Evolutionary conservation across 257 asterid species (phyloP).

Genomic region (Plectranthus barbatus): DNA sequence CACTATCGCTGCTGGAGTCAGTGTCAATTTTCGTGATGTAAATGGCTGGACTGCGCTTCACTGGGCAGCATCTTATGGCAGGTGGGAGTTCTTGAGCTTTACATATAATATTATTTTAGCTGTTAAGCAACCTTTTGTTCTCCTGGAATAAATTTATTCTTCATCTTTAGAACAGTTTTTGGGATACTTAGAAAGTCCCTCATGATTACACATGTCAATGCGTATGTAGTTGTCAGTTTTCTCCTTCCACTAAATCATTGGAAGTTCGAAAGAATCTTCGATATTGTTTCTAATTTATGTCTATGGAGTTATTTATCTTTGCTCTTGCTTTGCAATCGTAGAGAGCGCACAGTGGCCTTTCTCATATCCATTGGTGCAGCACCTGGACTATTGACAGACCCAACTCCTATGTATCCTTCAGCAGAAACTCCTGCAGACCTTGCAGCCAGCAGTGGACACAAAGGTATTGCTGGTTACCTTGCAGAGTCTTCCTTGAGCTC

Average conservation of each 20-base stretch:
- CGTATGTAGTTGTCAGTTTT: neutral
- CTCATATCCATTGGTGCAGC: constrained; percentile 70
- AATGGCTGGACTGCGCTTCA: constrained; percentile 97
- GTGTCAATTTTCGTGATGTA: constrained; percentile 71
- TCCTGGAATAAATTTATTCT: neutral
- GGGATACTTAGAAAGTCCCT: neutral
- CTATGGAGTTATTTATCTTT: neutral
- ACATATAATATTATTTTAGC: constrained; percentile 1
- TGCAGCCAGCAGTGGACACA: constrained; percentile 79
- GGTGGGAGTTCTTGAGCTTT: constrained; percentile 31
- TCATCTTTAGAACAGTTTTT: constrained; percentile 1
- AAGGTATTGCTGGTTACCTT: constrained; percentile 90
- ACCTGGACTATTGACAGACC: constrained; percentile 81
- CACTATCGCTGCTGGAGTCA: constrained; percentile 70
- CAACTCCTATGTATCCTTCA: constrained; percentile 58
- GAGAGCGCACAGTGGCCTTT: constrained; percentile 72
- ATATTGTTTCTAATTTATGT: constrained; percentile 1
- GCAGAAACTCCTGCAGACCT: constrained; percentile 82
- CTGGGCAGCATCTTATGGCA: constrained; percentile 93
- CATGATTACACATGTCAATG: too few relatives aligned
- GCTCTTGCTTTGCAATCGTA: constrained; percentile 20
- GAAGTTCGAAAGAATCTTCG: constrained; percentile 1
- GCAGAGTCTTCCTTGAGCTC: constrained; percentile 71
- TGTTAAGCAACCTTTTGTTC: constrained; percentile 4
- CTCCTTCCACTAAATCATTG: neutral